Evolutionary conservation across 805 yeast species (phyloP), one percentile per base, ranked within the genome.

Genomic region (Candida pseudoglaebosa): DNA sequence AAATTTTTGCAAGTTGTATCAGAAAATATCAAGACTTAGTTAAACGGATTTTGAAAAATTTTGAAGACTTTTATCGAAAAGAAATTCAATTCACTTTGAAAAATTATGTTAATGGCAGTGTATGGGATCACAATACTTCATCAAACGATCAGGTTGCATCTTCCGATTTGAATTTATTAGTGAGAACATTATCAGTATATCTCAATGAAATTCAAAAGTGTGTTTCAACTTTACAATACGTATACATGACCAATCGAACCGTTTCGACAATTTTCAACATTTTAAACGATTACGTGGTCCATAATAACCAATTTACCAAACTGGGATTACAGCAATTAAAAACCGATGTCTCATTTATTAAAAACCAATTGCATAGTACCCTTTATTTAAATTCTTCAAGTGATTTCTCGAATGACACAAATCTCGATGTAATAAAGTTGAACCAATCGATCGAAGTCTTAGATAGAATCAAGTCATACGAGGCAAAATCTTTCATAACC

Each of bases 271-370:
- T 59, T 12, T 56, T 62, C 13, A 36, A 39, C 9, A 53, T 65
- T 12, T 42, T 66, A 34, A 52, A 48, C 24, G 74, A 68, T 40
- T 68, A 64, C 39, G 52, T 68, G 24, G 49, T 68, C 28, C 61
- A 70, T 24, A 68, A 67, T 42, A 66, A 66, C 43, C 58, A 50
- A 39, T 68, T 68, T 45, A 57, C 52, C 39, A 50, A 44, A 16
- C 17, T 17, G 2, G 73, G 73, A 1, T 50, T 57, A 5, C 40
- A 38, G n/a, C 72, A 67, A 45, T 51, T 68, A 18, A 44, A 47
- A 8, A 39, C 40, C 4, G 73, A 68, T 44, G 46, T 65, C 22
- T 50, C 50, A 5, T 60, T 42, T 17, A 20, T 55, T 17, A 39
- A 44, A 2, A 30, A 37, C 7, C 39, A 48, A 18, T 43, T 65